Conservation (phyloP, 345 rosid genomes). For the Euphorbia pulcherrima region DNA sequence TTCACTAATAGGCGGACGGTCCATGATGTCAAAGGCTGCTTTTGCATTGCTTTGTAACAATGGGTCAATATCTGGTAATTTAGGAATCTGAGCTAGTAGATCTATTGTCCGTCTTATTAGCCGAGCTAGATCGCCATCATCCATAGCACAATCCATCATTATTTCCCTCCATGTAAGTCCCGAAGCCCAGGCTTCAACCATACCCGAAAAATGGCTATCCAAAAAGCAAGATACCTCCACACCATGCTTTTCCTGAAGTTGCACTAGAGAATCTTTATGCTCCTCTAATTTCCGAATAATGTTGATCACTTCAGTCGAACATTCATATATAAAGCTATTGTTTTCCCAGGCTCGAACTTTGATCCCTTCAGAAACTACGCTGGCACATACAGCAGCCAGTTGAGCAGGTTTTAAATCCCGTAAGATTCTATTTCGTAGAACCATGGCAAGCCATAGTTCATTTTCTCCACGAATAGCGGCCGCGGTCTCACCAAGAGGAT, state of each 20-base stretch:
- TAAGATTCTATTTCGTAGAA: slow-evolving; percentile 62
- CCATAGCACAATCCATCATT: slow-evolving; percentile 96
- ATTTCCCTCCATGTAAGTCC: slow-evolving; percentile 92
- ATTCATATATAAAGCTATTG: slow-evolving; percentile 64
- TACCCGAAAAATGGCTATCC: slow-evolving; percentile 87
- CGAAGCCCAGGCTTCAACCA: slow-evolving; percentile 99
- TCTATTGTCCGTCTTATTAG: slow-evolving; percentile 76
- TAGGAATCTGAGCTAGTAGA: slow-evolving; percentile 84
- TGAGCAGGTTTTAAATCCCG: slow-evolving; percentile 72
- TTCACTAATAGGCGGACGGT: slow-evolving; percentile 93
- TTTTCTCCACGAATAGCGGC: slow-evolving; percentile 95
- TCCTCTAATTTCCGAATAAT: slow-evolving; percentile 57
- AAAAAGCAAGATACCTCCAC: slow-evolving; percentile 64
- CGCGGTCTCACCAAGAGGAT: slow-evolving; percentile 91
- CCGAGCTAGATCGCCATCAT: slow-evolving; percentile 93
- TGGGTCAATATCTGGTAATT: slow-evolving; percentile 73
- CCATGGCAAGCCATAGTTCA: slow-evolving; percentile 94
- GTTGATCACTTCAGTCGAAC: slow-evolving; percentile 52
- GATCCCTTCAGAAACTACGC: slow-evolving; percentile 84
- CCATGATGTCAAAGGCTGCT: slow-evolving; percentile 71
- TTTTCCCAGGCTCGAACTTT: slow-evolving; percentile 76
- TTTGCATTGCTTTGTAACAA: slow-evolving; percentile 57
- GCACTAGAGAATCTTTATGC: slow-evolving; percentile 49
- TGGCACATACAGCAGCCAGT: slow-evolving; percentile 74
- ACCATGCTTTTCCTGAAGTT: slow-evolving; percentile 80